Base-by-base conservation (phyloP, 1,139 yeast genomes). In the Pneumocystis carinii region DNA sequence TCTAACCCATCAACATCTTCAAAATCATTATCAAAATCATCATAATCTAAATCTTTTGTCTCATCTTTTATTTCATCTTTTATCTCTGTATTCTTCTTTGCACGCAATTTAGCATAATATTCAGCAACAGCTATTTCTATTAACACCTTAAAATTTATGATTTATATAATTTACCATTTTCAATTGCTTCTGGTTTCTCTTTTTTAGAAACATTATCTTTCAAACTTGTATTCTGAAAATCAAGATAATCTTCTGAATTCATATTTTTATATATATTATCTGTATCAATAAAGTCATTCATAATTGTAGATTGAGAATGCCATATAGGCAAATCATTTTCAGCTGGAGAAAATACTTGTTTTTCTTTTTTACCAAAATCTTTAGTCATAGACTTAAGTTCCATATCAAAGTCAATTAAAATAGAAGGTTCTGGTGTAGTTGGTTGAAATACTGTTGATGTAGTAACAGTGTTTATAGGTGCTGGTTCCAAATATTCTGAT, bases 271-370 rank as follows among this genome's bases (percentile, higher is more conserved):
- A 48, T 19, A 35, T 8, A 39, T 29, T 61, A 59, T 17, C 37
- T 27, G 27, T 27, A 24, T 24, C n/a, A 10, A 41, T 62, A 38
- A 59, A 29, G 32, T 59, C 65, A 37, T 61, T 61, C 59, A 95
- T 96, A 67, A 92, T 94, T 0, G 98, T 90, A 70, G 94, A 84
- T 69, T 85, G 85, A 68, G 86, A 82, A 73, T 92, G 96, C 99
- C 99, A 92, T 32, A 95, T 85, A 12, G 99, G 98, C 69, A 92
- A 79, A 1, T 96, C 97, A 72, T 94, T 92, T 74, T 90, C 96
- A 15, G 48, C 60, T n/a, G 61, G 10, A 19, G 59, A 37, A 37
- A 12, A 8, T n/a, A 12, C 8, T 19, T 39, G 27, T 7, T 37
- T 27, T 8, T 57, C 12, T 69, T 85, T 90, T 71, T 82, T 80